These are phyloP conservation scores for Kurtzmaniella natalensis DNA, from an alignment of 1,139 yeast genomes.

Conservation along the genomic window DNA sequence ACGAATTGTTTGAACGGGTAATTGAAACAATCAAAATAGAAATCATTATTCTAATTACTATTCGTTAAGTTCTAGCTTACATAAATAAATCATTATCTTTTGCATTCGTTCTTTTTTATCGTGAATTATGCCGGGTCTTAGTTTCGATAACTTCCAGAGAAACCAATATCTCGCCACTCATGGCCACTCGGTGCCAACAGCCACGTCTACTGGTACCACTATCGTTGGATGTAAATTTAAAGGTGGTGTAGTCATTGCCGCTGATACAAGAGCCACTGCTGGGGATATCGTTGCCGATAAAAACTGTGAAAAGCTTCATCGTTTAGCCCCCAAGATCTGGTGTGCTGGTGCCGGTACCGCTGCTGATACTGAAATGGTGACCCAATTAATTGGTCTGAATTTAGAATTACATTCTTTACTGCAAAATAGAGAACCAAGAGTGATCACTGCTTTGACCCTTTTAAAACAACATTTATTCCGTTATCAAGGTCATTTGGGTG, in stretches of 20 bases:
- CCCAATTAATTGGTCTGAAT: slow-evolving; percentile 87
- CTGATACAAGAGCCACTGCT: slow-evolving; percentile 96
- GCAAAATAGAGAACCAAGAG: slow-evolving; percentile 84
- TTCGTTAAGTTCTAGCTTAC: too few species aligned
- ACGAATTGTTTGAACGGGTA: too few species aligned
- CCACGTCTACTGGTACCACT: slow-evolving; percentile 97
- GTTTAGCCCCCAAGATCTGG: slow-evolving; percentile 93
- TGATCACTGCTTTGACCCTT: slow-evolving; percentile 88
- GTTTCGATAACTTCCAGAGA: slow-evolving; percentile 90
- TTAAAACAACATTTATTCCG: slow-evolving; percentile 92
- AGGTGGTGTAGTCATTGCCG: slow-evolving; percentile 96
- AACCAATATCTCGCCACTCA: slow-evolving; percentile 66
- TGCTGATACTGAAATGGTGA: slow-evolving; percentile 98
- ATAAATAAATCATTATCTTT: too few species aligned
- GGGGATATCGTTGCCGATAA: slow-evolving; percentile 97
- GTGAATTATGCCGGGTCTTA: slow-evolving; percentile 94
- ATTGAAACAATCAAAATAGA: too few species aligned
- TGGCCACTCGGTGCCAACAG: slow-evolving; percentile 76
- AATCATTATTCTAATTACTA: too few species aligned
- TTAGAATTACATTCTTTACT: slow-evolving; percentile 84
- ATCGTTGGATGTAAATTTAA: slow-evolving; percentile 92
- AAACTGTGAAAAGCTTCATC: slow-evolving; percentile 93
- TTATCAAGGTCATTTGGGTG: slow-evolving; percentile 96
- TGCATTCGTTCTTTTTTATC: too few species aligned
- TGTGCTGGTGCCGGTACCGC: slow-evolving; percentile 99